Evolutionary conservation across 768 basidiomycete genomes (phyloP).

Genomic region (Kwoniella europaea): DNA sequence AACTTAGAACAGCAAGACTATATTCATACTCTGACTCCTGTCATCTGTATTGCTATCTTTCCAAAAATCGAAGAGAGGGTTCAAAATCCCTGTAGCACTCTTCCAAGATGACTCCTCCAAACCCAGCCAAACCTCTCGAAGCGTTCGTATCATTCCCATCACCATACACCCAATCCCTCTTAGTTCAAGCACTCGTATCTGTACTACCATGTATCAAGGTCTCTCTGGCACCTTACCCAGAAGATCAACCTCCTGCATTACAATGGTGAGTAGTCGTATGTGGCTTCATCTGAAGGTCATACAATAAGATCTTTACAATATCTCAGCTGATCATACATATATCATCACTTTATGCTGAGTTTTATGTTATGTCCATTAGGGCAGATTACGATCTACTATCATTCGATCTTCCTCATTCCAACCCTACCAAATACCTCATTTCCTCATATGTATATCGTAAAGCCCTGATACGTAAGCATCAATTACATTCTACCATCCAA

Average conservation of each 20-base stretch:
- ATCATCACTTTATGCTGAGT: too few species aligned
- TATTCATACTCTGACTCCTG: too few species aligned
- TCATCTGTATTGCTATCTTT: too few species aligned
- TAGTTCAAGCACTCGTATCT: slow-evolving; percentile 61
- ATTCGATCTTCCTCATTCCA: slow-evolving; percentile 70
- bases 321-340: too few species aligned
- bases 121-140: slow-evolving; percentile 18
- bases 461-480: slow-evolving; percentile 92
- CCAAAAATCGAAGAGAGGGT: too few species aligned
- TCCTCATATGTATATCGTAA: slow-evolving; percentile 90
- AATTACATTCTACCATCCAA: slow-evolving; percentile 74
- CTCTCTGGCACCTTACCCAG: slow-evolving; percentile 53
- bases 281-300: too few species aligned
- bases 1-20: too few species aligned
- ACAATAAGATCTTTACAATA: background rate
- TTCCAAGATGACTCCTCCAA: background rate
- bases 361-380: slow-evolving; percentile 58
- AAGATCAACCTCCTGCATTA: slow-evolving; percentile 40
- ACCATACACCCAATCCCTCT: slow-evolving; percentile 64
- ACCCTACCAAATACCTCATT: slow-evolving; percentile 64
- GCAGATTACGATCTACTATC: slow-evolving; percentile 85
- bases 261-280: slow-evolving; percentile 47
- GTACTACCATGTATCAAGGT: slow-evolving; percentile 49
- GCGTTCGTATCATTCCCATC: slow-evolving; percentile 68
- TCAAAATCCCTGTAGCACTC: too few species aligned